These are phyloP conservation scores for Narthecium ossifragum DNA, from an alignment of 106 monocot genomes.

Conservation along the genomic window DNA sequence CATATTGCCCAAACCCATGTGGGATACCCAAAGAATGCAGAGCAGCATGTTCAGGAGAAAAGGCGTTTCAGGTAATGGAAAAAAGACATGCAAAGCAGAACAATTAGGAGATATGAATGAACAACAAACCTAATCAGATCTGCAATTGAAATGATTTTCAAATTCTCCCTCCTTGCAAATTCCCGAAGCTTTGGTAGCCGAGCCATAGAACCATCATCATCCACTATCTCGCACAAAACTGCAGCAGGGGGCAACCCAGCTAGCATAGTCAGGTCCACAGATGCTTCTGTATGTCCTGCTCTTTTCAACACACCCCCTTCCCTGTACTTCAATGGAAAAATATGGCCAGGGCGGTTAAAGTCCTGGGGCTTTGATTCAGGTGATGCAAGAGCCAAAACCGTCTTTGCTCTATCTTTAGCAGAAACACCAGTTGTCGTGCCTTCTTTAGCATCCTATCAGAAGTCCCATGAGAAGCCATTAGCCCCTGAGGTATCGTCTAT, in stretches of 20 bases:
- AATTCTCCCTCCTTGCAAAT: constrained; percentile 67
- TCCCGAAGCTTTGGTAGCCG: constrained; percentile 76
- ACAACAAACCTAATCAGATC: constrained; percentile 75
- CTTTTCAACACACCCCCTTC: constrained; percentile 95
- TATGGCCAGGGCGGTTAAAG: constrained; percentile 93
- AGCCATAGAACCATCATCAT: constrained; percentile 97
- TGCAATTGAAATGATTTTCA: constrained; percentile 92
- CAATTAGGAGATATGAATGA: too few relatives aligned
- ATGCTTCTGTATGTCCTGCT: constrained; percentile 97
- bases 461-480: too few relatives aligned
- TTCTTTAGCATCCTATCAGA: constrained; percentile 55
- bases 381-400: constrained; percentile 68
- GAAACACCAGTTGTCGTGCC: constrained; percentile 97
- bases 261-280: constrained; percentile 75
- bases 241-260: constrained; percentile 76
- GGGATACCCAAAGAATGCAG: too few relatives aligned
- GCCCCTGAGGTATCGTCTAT: too few relatives aligned
- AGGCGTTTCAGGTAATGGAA: too few relatives aligned
- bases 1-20: too few relatives aligned
- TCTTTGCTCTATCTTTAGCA: constrained; percentile 86
- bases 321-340: constrained; percentile 88
- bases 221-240: constrained; percentile 86
- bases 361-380: constrained; percentile 65
- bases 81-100: too few relatives aligned
- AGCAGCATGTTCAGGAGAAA: too few relatives aligned